phyloP scores from a whole-genome alignment of 2,329 filamentous ascomycete species.

The Xylogone sp. region DNA sequence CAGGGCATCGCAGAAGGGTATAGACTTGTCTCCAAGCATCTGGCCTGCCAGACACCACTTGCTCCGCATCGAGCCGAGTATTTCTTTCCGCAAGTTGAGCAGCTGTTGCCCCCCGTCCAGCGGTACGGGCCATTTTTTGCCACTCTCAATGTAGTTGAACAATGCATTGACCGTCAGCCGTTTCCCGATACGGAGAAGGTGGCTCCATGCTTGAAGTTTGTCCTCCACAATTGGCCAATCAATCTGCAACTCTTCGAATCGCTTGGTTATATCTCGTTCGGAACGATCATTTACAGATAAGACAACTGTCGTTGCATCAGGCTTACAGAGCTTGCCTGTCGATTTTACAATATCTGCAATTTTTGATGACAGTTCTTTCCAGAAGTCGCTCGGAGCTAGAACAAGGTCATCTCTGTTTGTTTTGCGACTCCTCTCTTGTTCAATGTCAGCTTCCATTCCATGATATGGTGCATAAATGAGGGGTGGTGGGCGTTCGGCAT shows the following conservation, averaged over 20 bases:
- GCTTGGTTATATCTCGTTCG: conserved; percentile 23
- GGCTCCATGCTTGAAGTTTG: conserved; percentile 11
- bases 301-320: conserved; percentile 12
- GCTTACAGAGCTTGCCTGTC: conserved; percentile 10
- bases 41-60: too few relatives aligned
- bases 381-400: conserved; percentile 1
- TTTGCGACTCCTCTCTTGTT: conserved; percentile 1
- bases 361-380: neutral
- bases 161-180: too few relatives aligned
- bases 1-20: too few relatives aligned
- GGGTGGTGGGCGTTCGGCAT: conserved; percentile 1
- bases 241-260: conserved; percentile 24
- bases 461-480: conserved; percentile 5
- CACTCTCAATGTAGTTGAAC: too few relatives aligned
- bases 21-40: too few relatives aligned
- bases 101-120: too few relatives aligned
- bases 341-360: conserved; percentile 1
- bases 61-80: too few relatives aligned
- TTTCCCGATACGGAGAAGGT: conserved; percentile 5
- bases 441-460: conserved; percentile 7
- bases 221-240: conserved; percentile 18
- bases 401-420: conserved; percentile 4
- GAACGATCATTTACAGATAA: conserved; percentile 24
- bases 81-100: too few relatives aligned
- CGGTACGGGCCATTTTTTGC: too few relatives aligned